These are phyloP conservation scores for Candida suzukii DNA, from an alignment of 805 yeast species.

Conservation along the genomic window DNA sequence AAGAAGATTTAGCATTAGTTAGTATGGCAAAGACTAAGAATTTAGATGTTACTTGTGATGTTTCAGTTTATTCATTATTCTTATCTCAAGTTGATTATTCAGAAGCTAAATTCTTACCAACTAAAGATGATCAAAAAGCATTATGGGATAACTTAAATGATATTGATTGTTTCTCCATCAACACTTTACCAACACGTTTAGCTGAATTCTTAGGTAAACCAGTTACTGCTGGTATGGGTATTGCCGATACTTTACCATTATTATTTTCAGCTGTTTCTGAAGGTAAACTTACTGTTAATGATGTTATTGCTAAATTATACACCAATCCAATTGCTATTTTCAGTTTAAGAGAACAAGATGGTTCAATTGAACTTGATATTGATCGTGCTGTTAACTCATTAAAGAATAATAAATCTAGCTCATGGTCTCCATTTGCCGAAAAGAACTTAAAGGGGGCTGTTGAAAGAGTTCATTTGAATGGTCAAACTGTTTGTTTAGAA, in stretches of 20 bases:
- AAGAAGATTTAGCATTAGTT: constrained; percentile 77
- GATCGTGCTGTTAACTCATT: constrained; percentile 54
- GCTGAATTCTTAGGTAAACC: constrained; percentile 59
- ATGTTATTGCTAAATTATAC: constrained; percentile 67
- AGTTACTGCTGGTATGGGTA: constrained; percentile 66
- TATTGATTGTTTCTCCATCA: constrained; percentile 85
- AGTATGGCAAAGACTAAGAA: constrained; percentile 79
- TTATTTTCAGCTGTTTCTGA: constrained; percentile 73
- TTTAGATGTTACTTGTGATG: constrained; percentile 84
- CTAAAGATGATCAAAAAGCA: constrained; percentile 71
- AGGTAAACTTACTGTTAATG: constrained; percentile 64
- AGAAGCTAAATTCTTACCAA: constrained; percentile 67
- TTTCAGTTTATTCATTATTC: constrained; percentile 72
- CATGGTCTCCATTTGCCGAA: constrained; percentile 53
- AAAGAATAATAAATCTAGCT: constrained; percentile 29
- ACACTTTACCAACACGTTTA: constrained; percentile 66
- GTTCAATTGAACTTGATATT: constrained; percentile 74
- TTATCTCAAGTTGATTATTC: constrained; percentile 66
- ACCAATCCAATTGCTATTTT: constrained; percentile 78
- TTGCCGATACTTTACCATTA: constrained; percentile 75
- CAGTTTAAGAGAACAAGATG: constrained; percentile 73
- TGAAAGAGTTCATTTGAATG: constrained; percentile 78
- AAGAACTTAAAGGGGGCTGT: constrained; percentile 66
- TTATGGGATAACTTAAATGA: constrained; percentile 70
- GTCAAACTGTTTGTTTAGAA: constrained; percentile 77